Evolutionary conservation across 2,329 filamentous ascomycete species (phyloP).

Genomic region (Lithohypha guttulata): DNA sequence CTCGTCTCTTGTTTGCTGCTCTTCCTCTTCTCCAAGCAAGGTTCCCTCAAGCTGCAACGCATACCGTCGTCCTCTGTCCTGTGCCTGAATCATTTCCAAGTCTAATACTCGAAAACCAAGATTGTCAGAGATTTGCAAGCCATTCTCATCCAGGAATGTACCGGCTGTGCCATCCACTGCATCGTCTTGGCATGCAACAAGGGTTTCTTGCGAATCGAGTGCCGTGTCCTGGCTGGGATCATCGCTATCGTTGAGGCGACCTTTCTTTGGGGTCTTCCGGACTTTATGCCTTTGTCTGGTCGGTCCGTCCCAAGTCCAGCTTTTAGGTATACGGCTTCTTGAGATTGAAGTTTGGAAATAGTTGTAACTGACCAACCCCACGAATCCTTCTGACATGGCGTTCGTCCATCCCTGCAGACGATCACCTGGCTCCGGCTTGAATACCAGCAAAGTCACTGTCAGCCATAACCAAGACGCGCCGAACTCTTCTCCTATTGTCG

Average conservation of each 20-base stretch:
- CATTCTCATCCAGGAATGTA: slow-evolving; percentile 66
- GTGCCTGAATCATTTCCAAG: slow-evolving; percentile 60
- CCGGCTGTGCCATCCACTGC: slow-evolving; percentile 42
- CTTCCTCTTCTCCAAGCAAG: slow-evolving; percentile 61
- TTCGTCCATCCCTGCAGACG: slow-evolving; percentile 60
- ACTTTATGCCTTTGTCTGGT: slow-evolving; percentile 24
- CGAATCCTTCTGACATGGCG: slow-evolving; percentile 75
- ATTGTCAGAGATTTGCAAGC: slow-evolving; percentile 58
- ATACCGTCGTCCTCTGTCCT: slow-evolving; percentile 59
- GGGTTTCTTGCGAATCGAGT: slow-evolving; percentile 22
- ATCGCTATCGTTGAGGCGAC: slow-evolving; percentile 21
- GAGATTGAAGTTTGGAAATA: slow-evolving; percentile 87
- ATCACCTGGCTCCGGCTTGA: slow-evolving; percentile 62
- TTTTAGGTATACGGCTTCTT: slow-evolving; percentile 58
- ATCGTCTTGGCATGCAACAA: slow-evolving; percentile 34
- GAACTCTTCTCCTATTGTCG: slow-evolving; percentile 60
- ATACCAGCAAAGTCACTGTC: slow-evolving; percentile 75
- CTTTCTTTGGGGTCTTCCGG: slow-evolving; percentile 21
- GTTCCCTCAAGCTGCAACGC: slow-evolving; percentile 82
- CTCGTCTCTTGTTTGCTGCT: slow-evolving; percentile 47
- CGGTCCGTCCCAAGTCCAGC: slow-evolving; percentile 70
- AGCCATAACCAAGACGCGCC: slow-evolving; percentile 80
- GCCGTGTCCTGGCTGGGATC: slow-evolving; percentile 26
- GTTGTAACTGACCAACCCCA: slow-evolving; percentile 82
- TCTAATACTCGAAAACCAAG: slow-evolving; percentile 72